Base-by-base conservation (phyloP, 208 protist species). In the Crithidia fasciculata region DNA sequence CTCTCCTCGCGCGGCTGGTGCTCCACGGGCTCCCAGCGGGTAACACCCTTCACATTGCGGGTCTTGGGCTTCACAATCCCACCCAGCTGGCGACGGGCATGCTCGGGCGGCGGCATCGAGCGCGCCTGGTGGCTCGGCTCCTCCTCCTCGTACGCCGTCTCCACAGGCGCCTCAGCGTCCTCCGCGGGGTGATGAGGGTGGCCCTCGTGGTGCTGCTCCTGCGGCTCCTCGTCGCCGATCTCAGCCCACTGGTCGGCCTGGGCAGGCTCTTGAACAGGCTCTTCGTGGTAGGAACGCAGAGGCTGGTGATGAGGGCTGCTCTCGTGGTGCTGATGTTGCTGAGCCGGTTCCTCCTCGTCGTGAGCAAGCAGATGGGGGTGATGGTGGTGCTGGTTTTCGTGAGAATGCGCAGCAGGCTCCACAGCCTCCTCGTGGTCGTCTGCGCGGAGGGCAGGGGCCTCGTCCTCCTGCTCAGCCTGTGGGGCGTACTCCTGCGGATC, bases 1-100 rank as follows among this genome's bases (percentile, higher is more conserved):
- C 50, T 88, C 53, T 74, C 86, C 40, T 89, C 85, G 63, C 60
- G 59, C 5, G 81, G 72, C 36, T 87, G 70, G 50, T 83, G 80
- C 28, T 85, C 77, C 62, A 90, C 83, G 5, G 82, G 80, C 62
- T 88, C 85, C 89, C 89, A 94, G 61, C 82, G 82, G 55, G 62
- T 43, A 47, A 82, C 78, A 41, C 65, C 44, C 59, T 74, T 87
- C 54, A 74, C 69, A 19, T 82, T 80, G 63, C 72, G 65, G 8
- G 72, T 53, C 72, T 77, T 81, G 37, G 79, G 83, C 74, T 87
- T 88, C 54, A 58, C 54, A 19, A 58, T 58, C 54, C 15, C 54
- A 39, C 54, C 54, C 15, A 58, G 54, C 9, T 58, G 54, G 18
- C 8, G 28, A 5, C 19, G 54, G 45, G 45, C 61, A 12, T 15